Base-by-base conservation (phyloP, 768 basidiomycete species). In the Strobilomyces dryophilus region DNA sequence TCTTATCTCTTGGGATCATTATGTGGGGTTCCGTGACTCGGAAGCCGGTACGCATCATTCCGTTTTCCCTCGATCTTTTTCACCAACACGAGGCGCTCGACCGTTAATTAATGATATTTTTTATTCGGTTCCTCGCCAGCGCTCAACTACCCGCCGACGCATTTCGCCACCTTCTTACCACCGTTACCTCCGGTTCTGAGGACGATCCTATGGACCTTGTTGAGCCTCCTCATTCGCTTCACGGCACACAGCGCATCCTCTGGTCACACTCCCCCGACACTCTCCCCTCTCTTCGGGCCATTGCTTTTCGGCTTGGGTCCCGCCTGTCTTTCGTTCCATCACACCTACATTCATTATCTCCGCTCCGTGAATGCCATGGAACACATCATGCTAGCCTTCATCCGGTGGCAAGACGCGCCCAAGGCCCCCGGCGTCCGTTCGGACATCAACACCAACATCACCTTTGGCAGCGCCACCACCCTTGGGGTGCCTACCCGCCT, bases 231-330 rank as follows among this genome's bases (percentile, higher is more conserved):
- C 43, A 81, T 85, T 4, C 82, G 87, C 31, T 80, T 98, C 57
- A 84, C 88, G 0, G 91, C 94, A 2, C 84, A 97, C 67, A 87
- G 88, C 27, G 79, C 86, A 18, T 78, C 80, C 8, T 93, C 92
- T 12, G 95, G 95, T 2, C 89, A 95, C 60, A 95, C 93, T 0
- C 94, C 94, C 0, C 88, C 90, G 18, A 85, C 92, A 1, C 81
- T 98, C 36, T 91, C 94, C 1, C 83, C 91, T 15, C 79, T 95
- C 7, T 95, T 98, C 66, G 89, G 89, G 0, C 92, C 94, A 1
- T 74, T 95, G 24, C 72, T 98, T 44, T 98, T 98, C 59, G 93
- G 94, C 49, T 80, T 95, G 53, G 81, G 80, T 10, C 68, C 75
- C 9, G 71, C 77, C 2, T 74, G 75, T 51, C 71, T 76, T 46